Percentiles rank a stretch among this genome's conserved stretches.
Conservation (phyloP, 2,329 filamentous ascomycete species). For the Bipolaris cookei region DNA sequence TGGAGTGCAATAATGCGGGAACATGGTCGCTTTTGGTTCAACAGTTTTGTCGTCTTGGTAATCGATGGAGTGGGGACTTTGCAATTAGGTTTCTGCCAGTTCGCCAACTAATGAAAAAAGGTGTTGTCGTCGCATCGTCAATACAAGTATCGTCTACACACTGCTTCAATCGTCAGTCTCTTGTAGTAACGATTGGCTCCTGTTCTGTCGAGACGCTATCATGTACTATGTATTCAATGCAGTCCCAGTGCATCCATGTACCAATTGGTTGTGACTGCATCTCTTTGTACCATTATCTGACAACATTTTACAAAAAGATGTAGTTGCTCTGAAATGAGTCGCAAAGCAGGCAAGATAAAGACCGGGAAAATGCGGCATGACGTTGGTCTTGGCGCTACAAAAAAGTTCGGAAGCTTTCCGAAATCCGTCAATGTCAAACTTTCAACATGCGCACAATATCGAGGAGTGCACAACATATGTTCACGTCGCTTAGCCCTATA, state of each 20-base stretch:
- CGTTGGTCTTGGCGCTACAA: constrained; percentile 21
- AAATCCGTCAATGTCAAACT: constrained; percentile 10
- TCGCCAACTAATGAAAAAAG: no score
- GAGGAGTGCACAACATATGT: constrained; percentile 20
- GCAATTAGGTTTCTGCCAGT: no score
- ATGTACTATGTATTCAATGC: no score
- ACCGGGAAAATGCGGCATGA: constrained; percentile 15
- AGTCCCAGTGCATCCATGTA: no score
- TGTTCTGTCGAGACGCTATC: no score
- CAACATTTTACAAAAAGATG: background rate
- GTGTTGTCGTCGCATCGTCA: no score
- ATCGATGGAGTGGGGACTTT: background rate
- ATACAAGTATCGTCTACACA: no score
- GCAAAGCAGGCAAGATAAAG: background rate
- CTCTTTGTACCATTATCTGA: background rate
- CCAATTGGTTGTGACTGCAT: no score
- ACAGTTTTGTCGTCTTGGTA: background rate
- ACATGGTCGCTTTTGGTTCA: background rate
- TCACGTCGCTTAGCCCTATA: constrained; percentile 17
- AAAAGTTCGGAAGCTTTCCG: constrained; percentile 20
- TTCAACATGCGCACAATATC: constrained; percentile 26
- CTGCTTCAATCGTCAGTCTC: no score
- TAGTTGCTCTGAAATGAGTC: background rate
- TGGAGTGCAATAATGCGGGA: background rate
- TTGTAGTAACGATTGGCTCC: no score